These are phyloP conservation scores for Eucalyptus erythrocorys DNA, from an alignment of 345 rosid species.

Conservation along the genomic window DNA sequence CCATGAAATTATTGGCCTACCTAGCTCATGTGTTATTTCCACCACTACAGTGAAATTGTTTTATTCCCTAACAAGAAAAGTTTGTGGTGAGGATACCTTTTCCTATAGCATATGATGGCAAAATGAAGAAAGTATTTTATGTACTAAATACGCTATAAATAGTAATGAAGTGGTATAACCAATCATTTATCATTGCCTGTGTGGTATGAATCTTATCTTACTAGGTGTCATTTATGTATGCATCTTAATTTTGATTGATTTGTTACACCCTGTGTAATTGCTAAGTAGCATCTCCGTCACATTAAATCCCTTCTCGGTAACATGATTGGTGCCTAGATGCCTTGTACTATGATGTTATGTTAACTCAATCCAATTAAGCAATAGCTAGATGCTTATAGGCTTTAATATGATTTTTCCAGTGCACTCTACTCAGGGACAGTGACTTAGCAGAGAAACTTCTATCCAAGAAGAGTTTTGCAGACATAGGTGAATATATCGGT, in stretches of 20 bases:
- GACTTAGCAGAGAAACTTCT: slow-evolving; percentile 29
- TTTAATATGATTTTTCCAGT: slow-evolving; percentile 79
- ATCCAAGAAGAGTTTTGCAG: neutral
- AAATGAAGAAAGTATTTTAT: neutral
- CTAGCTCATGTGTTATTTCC: neutral
- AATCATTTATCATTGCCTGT: neutral
- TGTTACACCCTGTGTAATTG: neutral
- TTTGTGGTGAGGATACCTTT: neutral
- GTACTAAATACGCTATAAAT: neutral
- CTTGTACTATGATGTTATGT: neutral
- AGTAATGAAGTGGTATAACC: neutral
- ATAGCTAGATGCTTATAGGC: slow-evolving; percentile 46
- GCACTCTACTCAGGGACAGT: slow-evolving; percentile 85
- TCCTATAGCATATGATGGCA: neutral
- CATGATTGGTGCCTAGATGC: neutral
- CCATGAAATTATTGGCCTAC: neutral
- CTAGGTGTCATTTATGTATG: neutral
- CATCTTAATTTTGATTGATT: neutral
- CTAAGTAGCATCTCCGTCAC: neutral
- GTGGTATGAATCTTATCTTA: neutral
- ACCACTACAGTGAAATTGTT: neutral
- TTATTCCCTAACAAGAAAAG: neutral
- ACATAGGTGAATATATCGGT: slow-evolving; percentile 1
- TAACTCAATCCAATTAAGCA: neutral
- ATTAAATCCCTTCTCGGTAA: neutral